A percentile compares a stretch with the other conserved stretches of the same genome.
Conservation (phyloP, 192 early-diverging fungal genomes). For the Coemansia guatemalensis region DNA sequence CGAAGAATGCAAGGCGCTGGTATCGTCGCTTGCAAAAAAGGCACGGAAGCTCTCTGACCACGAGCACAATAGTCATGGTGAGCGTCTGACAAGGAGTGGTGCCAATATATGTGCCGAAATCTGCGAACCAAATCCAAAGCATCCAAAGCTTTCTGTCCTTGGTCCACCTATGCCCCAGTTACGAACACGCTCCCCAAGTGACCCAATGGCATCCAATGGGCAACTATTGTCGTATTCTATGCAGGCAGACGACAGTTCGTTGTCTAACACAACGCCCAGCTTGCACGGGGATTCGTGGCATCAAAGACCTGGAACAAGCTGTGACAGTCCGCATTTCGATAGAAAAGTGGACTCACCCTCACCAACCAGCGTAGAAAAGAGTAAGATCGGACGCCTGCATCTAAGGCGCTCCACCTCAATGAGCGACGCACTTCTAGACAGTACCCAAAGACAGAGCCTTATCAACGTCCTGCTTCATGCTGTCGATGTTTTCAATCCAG, state of each 20-base stretch:
- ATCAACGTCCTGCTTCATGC: slow-evolving; percentile 79
- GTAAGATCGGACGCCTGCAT: slow-evolving; percentile 27
- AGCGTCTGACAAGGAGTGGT: too few relatives aligned
- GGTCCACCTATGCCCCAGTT: neutral
- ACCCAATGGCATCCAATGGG: slow-evolving; percentile 24
- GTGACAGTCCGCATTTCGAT: too few relatives aligned
- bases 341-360: too few relatives aligned
- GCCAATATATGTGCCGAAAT: too few relatives aligned
- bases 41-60: slow-evolving; percentile 38
- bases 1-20: slow-evolving; percentile 54
- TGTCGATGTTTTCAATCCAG: slow-evolving; percentile 87
- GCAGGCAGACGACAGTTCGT: neutral
- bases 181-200: slow-evolving; percentile 35
- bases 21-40: slow-evolving; percentile 45
- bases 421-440: slow-evolving; percentile 50
- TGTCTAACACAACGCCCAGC: neutral
- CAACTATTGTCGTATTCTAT: slow-evolving; percentile 7
- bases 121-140: too few relatives aligned
- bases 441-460: slow-evolving; percentile 62
- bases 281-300: neutral
- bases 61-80: neutral
- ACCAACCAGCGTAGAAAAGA: neutral
- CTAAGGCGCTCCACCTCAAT: slow-evolving; percentile 46
- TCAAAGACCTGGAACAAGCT: neutral
- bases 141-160: neutral